Evolutionary conservation across 1,139 yeast genomes (phyloP), one percentile per base, ranked within the genome.

Genomic region (Zygoascus meyerae): DNA sequence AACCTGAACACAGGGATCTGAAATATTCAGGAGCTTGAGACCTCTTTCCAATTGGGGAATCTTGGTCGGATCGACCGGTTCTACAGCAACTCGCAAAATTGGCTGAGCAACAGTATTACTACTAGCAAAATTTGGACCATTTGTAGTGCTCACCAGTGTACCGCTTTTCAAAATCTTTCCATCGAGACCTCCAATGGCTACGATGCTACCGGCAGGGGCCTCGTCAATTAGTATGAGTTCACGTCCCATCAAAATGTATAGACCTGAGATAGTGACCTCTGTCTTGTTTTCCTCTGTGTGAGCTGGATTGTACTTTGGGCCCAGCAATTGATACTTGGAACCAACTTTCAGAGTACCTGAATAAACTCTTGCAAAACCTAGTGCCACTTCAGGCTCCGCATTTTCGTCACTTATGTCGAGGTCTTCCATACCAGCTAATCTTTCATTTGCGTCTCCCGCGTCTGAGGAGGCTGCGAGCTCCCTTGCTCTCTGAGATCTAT

Each of bases 141-240:
- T 54, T 48, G 48, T 40, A 3, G 75, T 67, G 52, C 73, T 56
- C 14, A 85, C 73, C 40, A 92, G 65, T 0, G 98, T 89, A 43
- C 95, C 98, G 61, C 83, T 86, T 64, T 94, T 94, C 54, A 92
- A 68, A 28, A 92, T 77, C 45, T 79, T 79, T 9, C 86, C 85
- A 16, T 84, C 96, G 36, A 94, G 72, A 0, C 98, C 98, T 26
- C 89, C 94, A 45, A 94, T 83, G 42, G 97, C 99, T 6, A 87
- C 95, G 54, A 94, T 87, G 56, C 86, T 87, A 32, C 99, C 99
- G 1, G 97, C 94, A 1, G 96, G 96, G 2, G 92, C 97, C 10
- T 73, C 75, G 29, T 82, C 75, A 56, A 94, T 72, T 10, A 87
- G 73, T 2, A 89, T 80, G 47, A 92, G 71, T 52, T 92, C 97